These are phyloP conservation scores for Globisporangium acanthophoron DNA, from an alignment of 352 stramenopile species.

Conservation along the genomic window DNA sequence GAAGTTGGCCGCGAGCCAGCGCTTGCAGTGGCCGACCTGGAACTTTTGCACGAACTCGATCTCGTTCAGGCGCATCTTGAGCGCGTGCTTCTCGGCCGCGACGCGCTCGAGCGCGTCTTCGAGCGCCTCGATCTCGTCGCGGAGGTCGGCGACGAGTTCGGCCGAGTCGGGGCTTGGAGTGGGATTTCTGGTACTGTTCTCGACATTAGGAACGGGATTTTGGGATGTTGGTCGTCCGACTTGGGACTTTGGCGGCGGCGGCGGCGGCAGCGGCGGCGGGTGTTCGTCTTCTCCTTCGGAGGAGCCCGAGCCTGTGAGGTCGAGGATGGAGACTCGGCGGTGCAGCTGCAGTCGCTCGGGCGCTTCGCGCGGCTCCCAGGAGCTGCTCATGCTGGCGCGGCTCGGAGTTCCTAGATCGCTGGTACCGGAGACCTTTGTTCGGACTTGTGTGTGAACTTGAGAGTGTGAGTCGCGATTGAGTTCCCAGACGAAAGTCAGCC, in stretches of 20 bases:
- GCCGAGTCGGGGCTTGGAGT: not conserved
- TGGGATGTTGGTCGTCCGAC: not conserved
- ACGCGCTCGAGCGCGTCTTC: slow-evolving; percentile 35
- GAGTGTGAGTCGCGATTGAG: no score
- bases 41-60: slow-evolving; percentile 35
- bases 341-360: slow-evolving; percentile 14
- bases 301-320: slow-evolving; percentile 2
- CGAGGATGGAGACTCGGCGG: slow-evolving; percentile 11
- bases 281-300: not conserved
- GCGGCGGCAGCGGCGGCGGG: not conserved
- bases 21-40: slow-evolving; percentile 34
- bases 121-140: slow-evolving; percentile 36
- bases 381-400: not conserved
- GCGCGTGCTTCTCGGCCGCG: slow-evolving; percentile 39
- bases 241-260: not conserved
- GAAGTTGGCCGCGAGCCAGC: slow-evolving; percentile 45
- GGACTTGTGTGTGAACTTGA: no score
- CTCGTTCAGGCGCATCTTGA: slow-evolving; percentile 40
- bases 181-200: not conserved
- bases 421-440: not conserved
- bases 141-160: slow-evolving; percentile 18
- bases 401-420: not conserved
- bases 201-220: not conserved
- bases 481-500: no score
- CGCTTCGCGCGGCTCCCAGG: not conserved